These are phyloP conservation scores for Cylindrodendrum hubeiense DNA, from an alignment of 2,329 filamentous ascomycete genomes.

Conservation along the genomic window DNA sequence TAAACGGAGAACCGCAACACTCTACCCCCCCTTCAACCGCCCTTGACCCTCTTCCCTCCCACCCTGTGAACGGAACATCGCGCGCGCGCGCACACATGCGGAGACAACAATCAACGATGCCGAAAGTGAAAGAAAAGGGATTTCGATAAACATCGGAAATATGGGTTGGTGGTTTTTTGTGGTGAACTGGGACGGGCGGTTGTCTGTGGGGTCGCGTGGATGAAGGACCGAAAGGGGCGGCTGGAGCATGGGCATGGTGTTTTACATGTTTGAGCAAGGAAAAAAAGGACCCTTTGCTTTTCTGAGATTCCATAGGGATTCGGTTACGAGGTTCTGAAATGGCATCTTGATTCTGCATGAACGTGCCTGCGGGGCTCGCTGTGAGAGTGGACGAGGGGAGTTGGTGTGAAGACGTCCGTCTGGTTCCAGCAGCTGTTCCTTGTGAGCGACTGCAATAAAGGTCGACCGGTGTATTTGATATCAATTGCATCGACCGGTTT, in stretches of 20 bases:
- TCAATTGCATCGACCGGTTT: neutral
- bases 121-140: constrained; percentile 26
- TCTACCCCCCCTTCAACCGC: constrained; percentile 32
- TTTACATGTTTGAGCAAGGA: constrained; percentile 52
- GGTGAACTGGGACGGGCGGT: constrained; percentile 30
- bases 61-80: constrained; percentile 22
- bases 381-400: neutral
- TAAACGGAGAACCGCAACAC: constrained; percentile 40
- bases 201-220: constrained; percentile 33
- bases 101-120: constrained; percentile 18
- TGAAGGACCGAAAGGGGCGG: constrained; percentile 37
- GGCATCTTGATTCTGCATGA: constrained; percentile 51
- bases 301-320: constrained; percentile 49
- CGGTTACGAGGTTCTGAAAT: constrained; percentile 50
- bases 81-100: constrained; percentile 3
- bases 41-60: constrained; percentile 15
- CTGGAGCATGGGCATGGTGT: constrained; percentile 53
- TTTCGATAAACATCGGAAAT: constrained; percentile 9
- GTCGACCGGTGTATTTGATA: neutral
- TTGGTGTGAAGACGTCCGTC: neutral
- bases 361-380: constrained; percentile 19
- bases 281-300: constrained; percentile 44
- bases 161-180: constrained; percentile 23
- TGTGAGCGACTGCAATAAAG: neutral
- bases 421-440: neutral